Evolutionary conservation across 768 basidiomycete genomes (phyloP), one percentile per base, ranked within the genome.

Genomic region (Nevesoporus exiguus): DNA sequence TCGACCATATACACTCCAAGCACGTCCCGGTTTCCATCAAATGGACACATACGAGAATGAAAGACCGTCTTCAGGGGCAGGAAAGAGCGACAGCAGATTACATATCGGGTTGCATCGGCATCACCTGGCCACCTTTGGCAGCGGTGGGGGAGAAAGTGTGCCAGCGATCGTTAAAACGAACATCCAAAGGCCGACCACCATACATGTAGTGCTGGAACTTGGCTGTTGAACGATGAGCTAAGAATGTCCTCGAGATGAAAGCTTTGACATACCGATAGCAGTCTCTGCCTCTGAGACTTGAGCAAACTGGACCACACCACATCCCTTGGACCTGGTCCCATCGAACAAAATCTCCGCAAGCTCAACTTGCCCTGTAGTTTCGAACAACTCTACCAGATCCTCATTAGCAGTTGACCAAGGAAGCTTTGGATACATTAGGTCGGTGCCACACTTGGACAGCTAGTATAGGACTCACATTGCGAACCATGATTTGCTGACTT

Each of bases 401-500:
- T 99, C 96, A 69, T 99, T 98, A 7, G 96, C 94, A 42, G 96
- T 99, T 10, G 96, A 98, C 95, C 95, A 99, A 1, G 96, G 96
- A 17, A 99, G 74, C 96, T 98, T 59, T 52, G 44, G 54, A 43
- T 34, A 44, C 10, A 51, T 22, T 47, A 42, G 29, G 33, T 34
- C 13, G 21, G 13, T 24, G 33, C 46, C n/a, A 30, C 24, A 37
- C 5, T 13, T 15, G n/a, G 24, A 42, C 30, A 24, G 27, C 24
- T 13, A n/a, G 14, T 14, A 2, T 5, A 33, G 2, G 13, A 86
- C 96, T 71, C 70, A 97, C 96, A 71, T 99, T 99, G 73, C 93
- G 87, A 63, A 98, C 95, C 84, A 96, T 90, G 66, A 99, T 98
- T 75, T 99, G 96, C 69, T 93, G 90, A 68, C 88, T 94, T 5